Evolutionary conservation across 192 early-diverging fungal genomes (phyloP).

Genomic region (Obelidium mucronatum): DNA sequence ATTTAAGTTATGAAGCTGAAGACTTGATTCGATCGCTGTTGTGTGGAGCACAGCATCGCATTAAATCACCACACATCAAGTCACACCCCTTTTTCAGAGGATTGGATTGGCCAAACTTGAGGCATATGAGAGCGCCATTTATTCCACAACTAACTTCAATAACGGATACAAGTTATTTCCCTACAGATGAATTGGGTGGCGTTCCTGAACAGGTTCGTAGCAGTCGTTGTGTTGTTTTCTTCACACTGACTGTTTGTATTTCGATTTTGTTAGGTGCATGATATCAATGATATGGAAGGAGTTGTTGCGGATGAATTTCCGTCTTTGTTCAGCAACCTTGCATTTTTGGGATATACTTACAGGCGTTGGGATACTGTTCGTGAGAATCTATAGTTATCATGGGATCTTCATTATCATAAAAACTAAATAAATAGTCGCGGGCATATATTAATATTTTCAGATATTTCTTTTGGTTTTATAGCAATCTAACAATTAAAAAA

Average conservation of each 20-base stretch:
- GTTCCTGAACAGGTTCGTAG: conserved; percentile 52
- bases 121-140: conserved; percentile 86
- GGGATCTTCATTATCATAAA: no score
- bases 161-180: conserved; percentile 99
- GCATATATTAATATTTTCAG: no score
- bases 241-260: neutral
- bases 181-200: conserved; percentile 83
- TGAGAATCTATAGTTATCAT: conserved; percentile 50
- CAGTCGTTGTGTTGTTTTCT: conserved; percentile 10
- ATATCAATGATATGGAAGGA: conserved; percentile 75
- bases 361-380: conserved; percentile 79
- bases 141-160: conserved; percentile 91
- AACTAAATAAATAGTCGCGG: no score
- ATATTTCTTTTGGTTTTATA: neutral
- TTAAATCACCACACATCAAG: conserved; percentile 87
- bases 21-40: conserved; percentile 92
- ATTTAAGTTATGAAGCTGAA: conserved; percentile 89
- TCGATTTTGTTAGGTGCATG: conserved; percentile 68
- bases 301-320: conserved; percentile 58
- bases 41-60: conserved; percentile 84
- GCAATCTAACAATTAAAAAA: neutral
- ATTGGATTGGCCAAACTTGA: conserved; percentile 90
- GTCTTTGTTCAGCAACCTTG: conserved; percentile 85
- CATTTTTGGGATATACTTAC: conserved; percentile 99
- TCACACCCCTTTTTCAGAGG: conserved; percentile 94